Evolutionary conservation across 768 basidiomycete genomes (phyloP), one percentile per base, ranked within the genome.

Genomic region (Boletus tylopilopsis): DNA sequence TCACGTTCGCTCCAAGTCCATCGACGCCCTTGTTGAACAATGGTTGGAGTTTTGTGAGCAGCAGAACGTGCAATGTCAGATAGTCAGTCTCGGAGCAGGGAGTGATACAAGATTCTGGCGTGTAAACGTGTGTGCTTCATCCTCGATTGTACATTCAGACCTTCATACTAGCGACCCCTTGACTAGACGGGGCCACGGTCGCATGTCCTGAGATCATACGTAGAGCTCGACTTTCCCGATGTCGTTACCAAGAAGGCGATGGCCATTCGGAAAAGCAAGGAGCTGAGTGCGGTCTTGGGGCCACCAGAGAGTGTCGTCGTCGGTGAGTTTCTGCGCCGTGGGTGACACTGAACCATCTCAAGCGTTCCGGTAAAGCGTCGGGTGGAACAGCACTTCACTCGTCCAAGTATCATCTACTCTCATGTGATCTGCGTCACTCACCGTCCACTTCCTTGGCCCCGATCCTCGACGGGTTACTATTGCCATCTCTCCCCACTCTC

Each of bases 101-200:
- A 97, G 91, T 59, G 96, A 99, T 70, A 93, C 93, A 3, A 74
- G 96, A 45, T 98, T 90, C 65, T 99, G 95, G 94, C 76, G 94
- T 48, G 72, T 95, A 59, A 78, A 76, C 72, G 92, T 91, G 71
- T 71, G 87, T 50, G 36, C 35, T 38, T 47, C 19, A n/a, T 22
- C 39, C 42, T 45, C 33, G 29, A 21, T 47, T 19, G 32, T 12
- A 33, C 25, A 18, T 36, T 34, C 33, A 3, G 6, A 13, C n/a
- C 13, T 10, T 29, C 15, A 34, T 34, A 16, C n/a, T n/a, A 34
- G 16, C n/a, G 33, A 18, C 33, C n/a, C 8, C 11, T 10, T 18
- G 29, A 30, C 11, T 18, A 34, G 88, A 77, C 81, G 22, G 78
- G 84, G 15, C 68, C 76, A 22, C 64, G 76, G 55, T 76, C 72